phyloP scores from a whole-genome alignment of 2,329 filamentous ascomycete genomes.

The Aureobasidium lini region DNA sequence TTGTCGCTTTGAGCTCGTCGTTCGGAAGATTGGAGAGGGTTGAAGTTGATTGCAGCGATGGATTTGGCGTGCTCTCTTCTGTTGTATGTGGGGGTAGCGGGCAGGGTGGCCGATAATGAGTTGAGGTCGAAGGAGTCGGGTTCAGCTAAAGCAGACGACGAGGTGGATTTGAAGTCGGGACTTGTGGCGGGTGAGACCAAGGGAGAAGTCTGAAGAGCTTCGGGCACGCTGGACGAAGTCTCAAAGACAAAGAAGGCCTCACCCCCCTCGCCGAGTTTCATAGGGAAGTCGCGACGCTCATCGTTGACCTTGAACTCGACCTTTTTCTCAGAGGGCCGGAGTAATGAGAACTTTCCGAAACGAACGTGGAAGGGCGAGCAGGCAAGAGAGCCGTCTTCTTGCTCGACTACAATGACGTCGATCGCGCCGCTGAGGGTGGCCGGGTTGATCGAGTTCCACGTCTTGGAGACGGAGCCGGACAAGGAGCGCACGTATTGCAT shows the following conservation, averaged over 20 bases:
- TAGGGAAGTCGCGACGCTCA: slow-evolving; percentile 82
- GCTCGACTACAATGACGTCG: slow-evolving; percentile 96
- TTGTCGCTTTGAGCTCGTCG: slow-evolving; percentile 10
- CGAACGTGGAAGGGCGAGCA: slow-evolving; percentile 98
- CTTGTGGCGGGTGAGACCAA: slow-evolving; percentile 84
- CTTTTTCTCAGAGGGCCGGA: slow-evolving; percentile 96
- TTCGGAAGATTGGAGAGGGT: background rate
- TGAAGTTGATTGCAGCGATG: slow-evolving; percentile 1
- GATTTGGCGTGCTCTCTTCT: slow-evolving; percentile 9
- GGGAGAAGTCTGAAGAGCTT: slow-evolving; percentile 87
- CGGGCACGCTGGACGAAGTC: slow-evolving; percentile 85
- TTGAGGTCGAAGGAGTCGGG: slow-evolving; percentile 65
- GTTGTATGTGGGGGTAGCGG: background rate
- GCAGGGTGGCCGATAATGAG: slow-evolving; percentile 14
- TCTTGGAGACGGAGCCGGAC: slow-evolving; percentile 91
- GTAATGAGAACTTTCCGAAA: slow-evolving; percentile 94
- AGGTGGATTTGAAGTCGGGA: slow-evolving; percentile 54
- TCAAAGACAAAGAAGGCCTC: slow-evolving; percentile 99
- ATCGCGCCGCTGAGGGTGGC: slow-evolving; percentile 95
- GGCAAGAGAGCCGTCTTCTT: slow-evolving; percentile 77
- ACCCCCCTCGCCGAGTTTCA: slow-evolving; percentile 96
- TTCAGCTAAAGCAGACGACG: slow-evolving; percentile 50
- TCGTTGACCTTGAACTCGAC: slow-evolving; percentile 97
- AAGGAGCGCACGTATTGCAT: slow-evolving; percentile 99
- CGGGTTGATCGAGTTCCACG: slow-evolving; percentile 99